Evolutionary conservation across 495 filamentous ascomycete genomes (phyloP), one percentile per base, ranked within the genome.

Genomic region (Lepidopterella palustris): DNA sequence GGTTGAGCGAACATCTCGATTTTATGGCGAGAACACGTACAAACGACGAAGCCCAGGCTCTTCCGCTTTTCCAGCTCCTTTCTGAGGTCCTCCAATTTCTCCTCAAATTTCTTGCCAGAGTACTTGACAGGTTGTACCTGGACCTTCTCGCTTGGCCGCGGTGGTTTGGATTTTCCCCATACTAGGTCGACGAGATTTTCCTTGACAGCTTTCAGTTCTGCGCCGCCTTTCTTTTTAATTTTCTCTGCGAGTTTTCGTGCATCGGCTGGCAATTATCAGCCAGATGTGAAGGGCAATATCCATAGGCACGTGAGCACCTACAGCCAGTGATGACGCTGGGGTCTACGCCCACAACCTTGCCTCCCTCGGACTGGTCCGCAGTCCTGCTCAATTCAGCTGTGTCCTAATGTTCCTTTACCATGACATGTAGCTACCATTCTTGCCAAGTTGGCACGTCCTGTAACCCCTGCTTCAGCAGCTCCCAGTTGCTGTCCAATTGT

Each of bases 371-470:
- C 71, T 96, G 86, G 55, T 93, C 87, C 42, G 85, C 86, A 21
- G 87, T 79, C 84, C 84, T 87, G 63, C 32, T 56, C 21, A 24
- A 32, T 18, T 70, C 50, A 60, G 57, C 45, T 51, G 53, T 39
- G 51, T 31, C 26, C 11, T 26, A 10, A 11, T 9, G 24, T 24
- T 35, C 42, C 25, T 25, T 39, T 29, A 57, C 24, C 27, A 53
- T 32, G n/a, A 61, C 31, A 32, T 29, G 47, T n/a, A 54, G 23
- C 20, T 28, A 87, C 95, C 95, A 99, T 73, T 99, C 95, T 72
- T 96, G 90, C 89, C 93, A 97, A 2, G 92, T 97, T 5, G 90
- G 92, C 26, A 97, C 91, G 71, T 95, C 90, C 65, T 90, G 87
- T 18, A 96, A 74, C 5, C 95, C 95, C 68, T 92, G 87, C 77